Evolutionary conservation across 2,329 filamentous ascomycete genomes (phyloP).

Genomic region (Stagonosporopsis vannaccii): DNA sequence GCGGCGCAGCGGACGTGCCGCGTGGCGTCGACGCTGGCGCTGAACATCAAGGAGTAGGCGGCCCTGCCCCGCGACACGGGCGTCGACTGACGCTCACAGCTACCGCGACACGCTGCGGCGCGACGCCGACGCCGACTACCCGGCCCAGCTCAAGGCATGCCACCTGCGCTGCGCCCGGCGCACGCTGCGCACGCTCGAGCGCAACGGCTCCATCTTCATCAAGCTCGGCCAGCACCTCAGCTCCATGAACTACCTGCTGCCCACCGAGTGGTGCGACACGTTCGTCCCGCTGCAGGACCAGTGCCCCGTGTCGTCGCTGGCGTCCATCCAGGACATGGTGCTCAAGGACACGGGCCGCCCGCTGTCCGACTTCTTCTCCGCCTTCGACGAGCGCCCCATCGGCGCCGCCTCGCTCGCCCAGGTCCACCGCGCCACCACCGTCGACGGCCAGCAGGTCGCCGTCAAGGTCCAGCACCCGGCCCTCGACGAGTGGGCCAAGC

Average conservation of each 20-base stretch:
- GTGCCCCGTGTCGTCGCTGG: slow-evolving; percentile 89
- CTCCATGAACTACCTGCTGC: slow-evolving; percentile 93
- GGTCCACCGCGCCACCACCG: slow-evolving; percentile 86
- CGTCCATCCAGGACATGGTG: slow-evolving; percentile 89
- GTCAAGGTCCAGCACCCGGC: slow-evolving; percentile 96
- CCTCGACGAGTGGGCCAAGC: slow-evolving; percentile 85
- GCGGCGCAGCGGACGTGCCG: slow-evolving; percentile 79
- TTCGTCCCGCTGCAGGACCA: slow-evolving; percentile 96
- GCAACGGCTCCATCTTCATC: slow-evolving; percentile 98
- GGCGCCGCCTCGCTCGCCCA: slow-evolving; percentile 94
- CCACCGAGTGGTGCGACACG: slow-evolving; percentile 90
- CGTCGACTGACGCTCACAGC: slow-evolving; percentile 56
- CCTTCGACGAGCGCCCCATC: slow-evolving; percentile 81
- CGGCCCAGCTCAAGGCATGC: slow-evolving; percentile 77
- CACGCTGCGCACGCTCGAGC: slow-evolving; percentile 86
- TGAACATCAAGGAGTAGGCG: slow-evolving; percentile 88
- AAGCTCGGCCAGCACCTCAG: slow-evolving; percentile 96
- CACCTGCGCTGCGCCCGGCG: slow-evolving; percentile 92
- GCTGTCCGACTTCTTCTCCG: slow-evolving; percentile 83
- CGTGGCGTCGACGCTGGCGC: slow-evolving; percentile 74
- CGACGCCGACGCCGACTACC: slow-evolving; percentile 69
- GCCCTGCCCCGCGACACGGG: not conserved
- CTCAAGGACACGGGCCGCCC: slow-evolving; percentile 78
- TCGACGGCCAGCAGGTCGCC: slow-evolving; percentile 84
- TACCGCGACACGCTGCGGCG: slow-evolving; percentile 86